phyloP scores from a whole-genome alignment of 139 green algal genomes.

The Coelastrella sp. region DNA sequence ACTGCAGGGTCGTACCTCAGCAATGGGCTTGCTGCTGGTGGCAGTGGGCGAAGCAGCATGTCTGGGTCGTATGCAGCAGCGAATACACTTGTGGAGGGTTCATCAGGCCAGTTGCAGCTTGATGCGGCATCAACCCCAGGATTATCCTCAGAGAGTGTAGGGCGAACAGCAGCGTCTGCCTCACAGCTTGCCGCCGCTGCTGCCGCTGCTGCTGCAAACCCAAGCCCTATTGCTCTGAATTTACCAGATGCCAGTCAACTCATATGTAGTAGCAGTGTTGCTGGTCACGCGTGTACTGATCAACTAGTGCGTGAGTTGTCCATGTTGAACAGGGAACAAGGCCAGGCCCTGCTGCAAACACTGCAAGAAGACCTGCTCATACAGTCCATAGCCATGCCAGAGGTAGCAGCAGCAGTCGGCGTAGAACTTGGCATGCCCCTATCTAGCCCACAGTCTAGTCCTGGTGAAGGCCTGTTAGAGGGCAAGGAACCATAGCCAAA shows the following conservation, averaged over 20 bases:
- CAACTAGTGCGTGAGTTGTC: slow-evolving; percentile 42
- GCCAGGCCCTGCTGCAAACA: slow-evolving; percentile 9
- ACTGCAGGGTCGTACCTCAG: not conserved
- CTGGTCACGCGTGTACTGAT: slow-evolving; percentile 1
- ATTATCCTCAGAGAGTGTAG: not conserved
- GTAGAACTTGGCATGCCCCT: slow-evolving; percentile 22
- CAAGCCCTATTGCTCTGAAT: not conserved
- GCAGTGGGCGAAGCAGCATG: not conserved
- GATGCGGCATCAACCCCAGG: not conserved
- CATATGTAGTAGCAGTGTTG: not conserved
- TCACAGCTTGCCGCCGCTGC: not conserved
- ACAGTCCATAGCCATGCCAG: slow-evolving; percentile 28
- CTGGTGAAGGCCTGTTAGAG: not conserved
- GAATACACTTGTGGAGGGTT: not conserved
- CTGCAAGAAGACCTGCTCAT: slow-evolving; percentile 41
- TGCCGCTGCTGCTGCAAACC: not conserved
- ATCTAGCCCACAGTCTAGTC: not conserved
- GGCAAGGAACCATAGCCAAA: not conserved
- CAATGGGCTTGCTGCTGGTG: not conserved
- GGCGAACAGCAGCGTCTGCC: not conserved
- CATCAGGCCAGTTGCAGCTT: not conserved
- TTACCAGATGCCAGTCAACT: not conserved
- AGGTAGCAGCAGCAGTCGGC: slow-evolving; percentile 31
- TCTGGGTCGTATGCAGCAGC: not conserved
- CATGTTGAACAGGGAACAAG: not conserved